Base-by-base conservation (phyloP, 805 yeast genomes). In the Lipomyces lipofer region DNA sequence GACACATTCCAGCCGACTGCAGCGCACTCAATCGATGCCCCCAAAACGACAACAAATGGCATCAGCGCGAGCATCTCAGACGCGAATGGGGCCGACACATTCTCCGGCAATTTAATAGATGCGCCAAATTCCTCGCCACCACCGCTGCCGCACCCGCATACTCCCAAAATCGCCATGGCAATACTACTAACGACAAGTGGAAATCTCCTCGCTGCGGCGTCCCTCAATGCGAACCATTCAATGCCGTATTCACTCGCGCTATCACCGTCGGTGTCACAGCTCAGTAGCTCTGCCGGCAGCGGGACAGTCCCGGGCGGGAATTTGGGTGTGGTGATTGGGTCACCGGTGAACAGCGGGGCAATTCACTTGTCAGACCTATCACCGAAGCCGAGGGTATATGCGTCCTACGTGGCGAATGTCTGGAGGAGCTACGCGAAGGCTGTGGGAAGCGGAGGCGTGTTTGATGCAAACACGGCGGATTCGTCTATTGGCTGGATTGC, bases 401-500 rank as follows among this genome's bases (percentile, higher is more conserved):
- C 65, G 7, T 45, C 66, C 2, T 63, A 53, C 30, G 56, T 62
- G 4, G 62, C 63, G 5, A 46, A 43, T 6, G 56, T 46, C 9
- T 63, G 66, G 66, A 35, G 59, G 25, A 42, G 53, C 5, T 63
- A 63, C 38, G 15, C 30, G 15, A 19, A 32, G 7, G 29, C 49
- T 13, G 2, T 39, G 15, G 39, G 38, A 7, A 13, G 33, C 2
- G 47, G 35, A 9, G 49, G 33, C n/a, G 10, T 50, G 13, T 32
- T 46, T n/a, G 51, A 25, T 10, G 46, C 12, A 4, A 51, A 47
- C 21, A n/a, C 17, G 4, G 28, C 15, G 6, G 49, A 36, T 17
- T n/a, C 38, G n/a, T 46, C 33, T 9, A 22, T 54, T 4, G 49
- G 49, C 17, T 68, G 71, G 71, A 51, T 68, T 9, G 56, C 64